These are phyloP conservation scores for Dothideomycetes sp. DNA, from an alignment of 2,329 filamentous ascomycete genomes.

Conservation along the genomic window DNA sequence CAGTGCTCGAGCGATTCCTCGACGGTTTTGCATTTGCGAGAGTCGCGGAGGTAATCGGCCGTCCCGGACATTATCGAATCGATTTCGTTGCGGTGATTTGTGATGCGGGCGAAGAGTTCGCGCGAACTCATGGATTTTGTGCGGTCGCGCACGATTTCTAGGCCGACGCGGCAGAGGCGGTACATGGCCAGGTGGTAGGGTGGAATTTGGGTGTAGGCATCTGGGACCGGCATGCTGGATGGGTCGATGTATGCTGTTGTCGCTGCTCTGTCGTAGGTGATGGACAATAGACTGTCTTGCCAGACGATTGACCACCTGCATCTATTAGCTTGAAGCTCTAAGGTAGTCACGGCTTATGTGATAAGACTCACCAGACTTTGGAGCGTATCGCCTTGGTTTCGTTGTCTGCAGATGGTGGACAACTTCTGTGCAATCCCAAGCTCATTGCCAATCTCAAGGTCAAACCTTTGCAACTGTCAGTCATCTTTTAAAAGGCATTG, in stretches of 20 bases:
- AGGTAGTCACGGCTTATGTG: conserved; percentile 22
- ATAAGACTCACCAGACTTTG: conserved; percentile 35
- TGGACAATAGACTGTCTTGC: conserved; percentile 55
- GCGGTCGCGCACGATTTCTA: conserved; percentile 52
- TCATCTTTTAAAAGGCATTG: too few relatives aligned
- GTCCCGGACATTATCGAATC: conserved; percentile 50
- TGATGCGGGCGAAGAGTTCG: conserved; percentile 43
- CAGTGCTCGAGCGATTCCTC: conserved; percentile 51
- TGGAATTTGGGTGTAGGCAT: conserved; percentile 28
- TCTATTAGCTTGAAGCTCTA: too few relatives aligned
- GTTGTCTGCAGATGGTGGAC: conserved; percentile 42
- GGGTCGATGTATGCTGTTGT: conserved; percentile 46
- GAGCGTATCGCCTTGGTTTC: conserved; percentile 33
- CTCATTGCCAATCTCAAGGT: conserved; percentile 53
- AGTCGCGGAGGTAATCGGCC: conserved; percentile 48
- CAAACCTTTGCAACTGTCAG: too few relatives aligned
- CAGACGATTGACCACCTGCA: conserved; percentile 53
- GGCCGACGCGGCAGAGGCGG: conserved; percentile 46
- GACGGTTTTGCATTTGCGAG: conserved; percentile 37
- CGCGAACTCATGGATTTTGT: conserved; percentile 46
- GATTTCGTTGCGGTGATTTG: conserved; percentile 48
- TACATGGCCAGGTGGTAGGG: conserved; percentile 52
- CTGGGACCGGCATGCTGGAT: conserved; percentile 33
- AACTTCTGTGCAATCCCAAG: conserved; percentile 51
- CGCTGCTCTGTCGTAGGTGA: conserved; percentile 53